Base-by-base conservation (phyloP, 225 moss, liverwort and hornwort genomes). In the Asterella californica region DNA sequence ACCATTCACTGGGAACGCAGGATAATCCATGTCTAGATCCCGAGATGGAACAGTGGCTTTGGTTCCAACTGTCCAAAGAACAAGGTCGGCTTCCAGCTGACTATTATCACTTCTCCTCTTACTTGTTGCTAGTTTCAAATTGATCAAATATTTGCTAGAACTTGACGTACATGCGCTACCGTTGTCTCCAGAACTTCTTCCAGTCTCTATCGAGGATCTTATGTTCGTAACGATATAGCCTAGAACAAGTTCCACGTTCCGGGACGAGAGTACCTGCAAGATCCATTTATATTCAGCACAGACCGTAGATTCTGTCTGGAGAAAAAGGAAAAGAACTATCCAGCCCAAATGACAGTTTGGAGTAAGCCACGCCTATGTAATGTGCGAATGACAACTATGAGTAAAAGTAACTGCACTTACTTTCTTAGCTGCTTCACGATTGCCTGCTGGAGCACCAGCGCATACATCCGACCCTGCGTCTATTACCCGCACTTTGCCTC, bases 1-100 rank as follows among this genome's bases (percentile, higher is more conserved):
- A 5, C 92, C 93, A 57, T 91, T 99, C 12, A 95, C 80, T 63
- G 99, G 99, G 80, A 99, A 94, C 10, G 95, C 77, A 59, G 73
- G 87, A 79, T 90, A 90, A 14, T 91, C 88, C 47, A 52, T n/a
- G 73, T 88, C 90, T 32, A 85, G 82, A 54, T 88, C 91, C 34
- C 89, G 84, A 17, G 88, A 81, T 19, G 99, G 99, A 71, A 99
- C 90, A 33, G 87, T 87, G 2, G 90, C 87, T 76, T 84, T 89
- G 11, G 82, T 90, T 61, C 99, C 99, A 5, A 91, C 89, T 48
- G 99, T 95, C 99, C 99, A 99, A 48, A 99, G 93, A 9, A 94
- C 90, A 49, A 99, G 83, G 76, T 95, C 99, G 72, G 90, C 99
- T 60, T 90, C 89, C 57, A 92, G 74, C 70, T 83, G 85, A 81